Percentiles rank a stretch among this genome's conserved stretches.
Conservation (phyloP, 2,329 filamentous ascomycete genomes). For the Fusarium mexicanum region DNA sequence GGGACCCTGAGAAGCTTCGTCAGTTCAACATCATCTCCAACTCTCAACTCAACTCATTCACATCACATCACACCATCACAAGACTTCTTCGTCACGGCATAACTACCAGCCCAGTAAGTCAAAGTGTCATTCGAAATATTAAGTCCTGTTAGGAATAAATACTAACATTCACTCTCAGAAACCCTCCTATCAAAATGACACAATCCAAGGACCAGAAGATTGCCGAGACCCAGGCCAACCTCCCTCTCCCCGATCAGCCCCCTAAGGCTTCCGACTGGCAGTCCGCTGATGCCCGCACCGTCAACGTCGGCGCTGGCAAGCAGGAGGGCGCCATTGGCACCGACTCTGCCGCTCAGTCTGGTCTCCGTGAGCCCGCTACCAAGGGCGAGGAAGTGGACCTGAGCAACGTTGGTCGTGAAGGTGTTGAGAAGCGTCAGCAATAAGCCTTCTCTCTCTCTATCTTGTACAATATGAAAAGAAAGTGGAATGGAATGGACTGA, state of each 20-base stretch:
- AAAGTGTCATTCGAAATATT: neutral
- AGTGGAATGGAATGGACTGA: neutral
- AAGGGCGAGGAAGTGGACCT: slow-evolving; percentile 64
- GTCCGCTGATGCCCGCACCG: slow-evolving; percentile 72
- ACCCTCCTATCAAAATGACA: slow-evolving; percentile 47
- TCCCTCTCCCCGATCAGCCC: slow-evolving; percentile 82
- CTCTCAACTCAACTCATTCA: neutral
- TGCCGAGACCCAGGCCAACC: slow-evolving; percentile 73
- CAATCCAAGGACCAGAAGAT: slow-evolving; percentile 72
- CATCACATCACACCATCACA: neutral
- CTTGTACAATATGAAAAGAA: neutral
- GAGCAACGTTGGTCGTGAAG: slow-evolving; percentile 71
- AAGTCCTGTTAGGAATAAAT: neutral
- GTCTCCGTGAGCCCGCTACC: slow-evolving; percentile 68
- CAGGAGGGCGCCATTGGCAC: slow-evolving; percentile 63
- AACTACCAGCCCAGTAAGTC: slow-evolving; percentile 13
- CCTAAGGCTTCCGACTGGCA: slow-evolving; percentile 82
- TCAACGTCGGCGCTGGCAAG: slow-evolving; percentile 75
- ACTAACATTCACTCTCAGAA: neutral
- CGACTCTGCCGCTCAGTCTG: slow-evolving; percentile 58
- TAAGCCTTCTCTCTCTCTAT: neutral
- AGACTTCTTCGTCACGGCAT: neutral
- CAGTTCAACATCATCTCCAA: neutral
- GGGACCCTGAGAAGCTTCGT: slow-evolving; percentile 1
- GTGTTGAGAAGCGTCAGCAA: slow-evolving; percentile 38